Evolutionary conservation across 208 protist genomes (phyloP).

Genomic region (Acanthamoeba rhysodes): DNA sequence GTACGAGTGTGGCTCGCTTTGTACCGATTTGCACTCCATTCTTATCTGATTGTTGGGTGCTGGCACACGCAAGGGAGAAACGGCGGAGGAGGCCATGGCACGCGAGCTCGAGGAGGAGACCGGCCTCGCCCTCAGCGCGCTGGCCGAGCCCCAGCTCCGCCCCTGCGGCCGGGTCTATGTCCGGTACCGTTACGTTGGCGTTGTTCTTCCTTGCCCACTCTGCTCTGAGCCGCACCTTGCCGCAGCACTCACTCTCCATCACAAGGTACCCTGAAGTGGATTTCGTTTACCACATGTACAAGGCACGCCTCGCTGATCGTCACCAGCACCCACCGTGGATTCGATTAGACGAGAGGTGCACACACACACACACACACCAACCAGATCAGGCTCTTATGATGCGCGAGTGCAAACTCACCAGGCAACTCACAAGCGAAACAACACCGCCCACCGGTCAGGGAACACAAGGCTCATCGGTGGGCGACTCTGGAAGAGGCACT

Average conservation of each 20-base stretch:
- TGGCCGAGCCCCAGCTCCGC: neutral
- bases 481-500: neutral
- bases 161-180: conserved; percentile 3
- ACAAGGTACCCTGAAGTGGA: conserved; percentile 31
- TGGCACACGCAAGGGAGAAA: neutral
- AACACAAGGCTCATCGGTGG: neutral
- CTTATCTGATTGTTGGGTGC: neutral
- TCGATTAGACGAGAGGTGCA: neutral
- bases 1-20: neutral
- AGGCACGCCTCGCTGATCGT: neutral
- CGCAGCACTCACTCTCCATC: neutral
- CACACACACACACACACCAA: neutral
- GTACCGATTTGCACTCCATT: neutral
- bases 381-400: neutral
- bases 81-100: neutral
- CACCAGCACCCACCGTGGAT: neutral
- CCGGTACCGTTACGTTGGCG: neutral
- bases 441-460: too few relatives aligned
- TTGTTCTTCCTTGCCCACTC: too few relatives aligned
- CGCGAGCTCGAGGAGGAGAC: conserved; percentile 39
- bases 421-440: too few relatives aligned
- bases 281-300: conserved; percentile 52
- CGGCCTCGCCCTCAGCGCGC: neutral
- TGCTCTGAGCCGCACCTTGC: neutral
- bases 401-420: too few relatives aligned